Conservation (phyloP, 768 basidiomycete genomes). For the Tremella yokohamensis region DNA sequence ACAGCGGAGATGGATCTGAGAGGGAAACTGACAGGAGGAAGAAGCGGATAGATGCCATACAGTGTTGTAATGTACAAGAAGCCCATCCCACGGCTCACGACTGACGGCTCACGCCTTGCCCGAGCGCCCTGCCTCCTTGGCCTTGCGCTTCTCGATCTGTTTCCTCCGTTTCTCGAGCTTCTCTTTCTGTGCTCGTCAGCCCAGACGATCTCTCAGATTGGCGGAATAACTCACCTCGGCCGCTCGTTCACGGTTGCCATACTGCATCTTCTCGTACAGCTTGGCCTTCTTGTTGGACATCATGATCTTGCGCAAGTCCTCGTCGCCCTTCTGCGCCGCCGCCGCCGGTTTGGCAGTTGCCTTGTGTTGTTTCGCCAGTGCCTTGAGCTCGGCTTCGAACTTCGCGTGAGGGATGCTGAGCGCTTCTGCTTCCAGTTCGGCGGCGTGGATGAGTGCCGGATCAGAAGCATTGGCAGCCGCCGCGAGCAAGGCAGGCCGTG, state of each 20-base stretch:
- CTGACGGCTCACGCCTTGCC: no score
- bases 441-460: conserved; percentile 69
- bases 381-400: conserved; percentile 72
- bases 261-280: conserved; percentile 89
- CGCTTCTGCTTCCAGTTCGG: conserved; percentile 87
- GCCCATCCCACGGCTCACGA: no score
- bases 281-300: conserved; percentile 93
- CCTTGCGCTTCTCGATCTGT: conserved; percentile 58
- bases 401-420: conserved; percentile 73
- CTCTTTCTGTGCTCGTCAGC: conserved; percentile 57
- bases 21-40: no score
- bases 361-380: conserved; percentile 51
- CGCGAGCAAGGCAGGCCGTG: conserved; percentile 52
- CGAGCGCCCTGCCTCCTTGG: no score
- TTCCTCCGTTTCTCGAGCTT: conserved; percentile 62
- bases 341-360: conserved; percentile 48
- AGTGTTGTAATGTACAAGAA: no score
- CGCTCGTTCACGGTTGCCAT: conserved; percentile 70
- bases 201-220: background rate
- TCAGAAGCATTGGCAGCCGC: conserved; percentile 57
- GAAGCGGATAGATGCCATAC: no score
- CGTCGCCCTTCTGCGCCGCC: conserved; percentile 54
- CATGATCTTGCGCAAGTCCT: conserved; percentile 95
- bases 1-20: no score
- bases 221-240: conserved; percentile 64